phyloP scores from a whole-genome alignment of 2,329 filamentous ascomycete species.

The Beauveria rudraprayagi region DNA sequence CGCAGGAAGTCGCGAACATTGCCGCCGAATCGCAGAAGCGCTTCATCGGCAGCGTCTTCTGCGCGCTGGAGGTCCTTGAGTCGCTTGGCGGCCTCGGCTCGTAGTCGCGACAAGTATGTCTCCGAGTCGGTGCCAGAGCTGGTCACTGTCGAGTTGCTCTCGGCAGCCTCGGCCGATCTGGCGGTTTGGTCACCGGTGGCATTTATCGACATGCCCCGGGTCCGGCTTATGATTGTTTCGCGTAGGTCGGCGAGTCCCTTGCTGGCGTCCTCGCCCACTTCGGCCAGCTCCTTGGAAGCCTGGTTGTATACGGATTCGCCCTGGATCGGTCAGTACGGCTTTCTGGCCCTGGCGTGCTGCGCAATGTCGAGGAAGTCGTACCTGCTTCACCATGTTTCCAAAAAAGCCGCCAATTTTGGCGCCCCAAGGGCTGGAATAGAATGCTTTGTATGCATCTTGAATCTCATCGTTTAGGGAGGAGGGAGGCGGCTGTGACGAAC shows the following conservation, averaged over 20 bases:
- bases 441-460: constrained; percentile 90
- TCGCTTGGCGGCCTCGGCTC: constrained; percentile 68
- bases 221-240: constrained; percentile 61
- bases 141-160: constrained; percentile 40
- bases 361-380: constrained; percentile 27
- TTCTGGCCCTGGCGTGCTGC: not conserved
- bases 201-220: constrained; percentile 63
- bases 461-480: constrained; percentile 77
- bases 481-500: constrained; percentile 28
- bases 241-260: constrained; percentile 69
- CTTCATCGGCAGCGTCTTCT: constrained; percentile 94
- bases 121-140: constrained; percentile 41
- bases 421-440: constrained; percentile 88
- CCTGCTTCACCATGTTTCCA: constrained; percentile 88
- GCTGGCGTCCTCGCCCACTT: constrained; percentile 71
- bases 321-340: constrained; percentile 29
- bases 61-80: constrained; percentile 84
- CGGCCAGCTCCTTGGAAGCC: constrained; percentile 74
- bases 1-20: constrained; percentile 84
- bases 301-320: constrained; percentile 78
- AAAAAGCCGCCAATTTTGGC: constrained; percentile 80
- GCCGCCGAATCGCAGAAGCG: constrained; percentile 80
- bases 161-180: constrained; percentile 18
- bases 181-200: constrained; percentile 26
- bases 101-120: constrained; percentile 68